Evolutionary conservation across 1,139 yeast species (phyloP), one percentile per base, ranked within the genome.

Genomic region (Casaregolazyma lundiana): DNA sequence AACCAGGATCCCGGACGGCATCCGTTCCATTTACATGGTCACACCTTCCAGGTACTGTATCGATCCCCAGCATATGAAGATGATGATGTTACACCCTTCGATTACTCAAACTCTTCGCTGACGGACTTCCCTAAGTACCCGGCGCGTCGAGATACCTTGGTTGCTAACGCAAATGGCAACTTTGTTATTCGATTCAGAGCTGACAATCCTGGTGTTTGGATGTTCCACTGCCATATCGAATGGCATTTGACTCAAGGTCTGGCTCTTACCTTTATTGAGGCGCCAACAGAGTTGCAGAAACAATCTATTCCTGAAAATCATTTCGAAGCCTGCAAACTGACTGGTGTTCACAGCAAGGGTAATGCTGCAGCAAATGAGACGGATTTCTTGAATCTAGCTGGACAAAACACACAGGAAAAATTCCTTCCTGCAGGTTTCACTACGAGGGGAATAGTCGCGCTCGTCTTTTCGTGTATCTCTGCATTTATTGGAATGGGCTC

Each of bases 161-260:
- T 72, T 56, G 80, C 83, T 29, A 75, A 76, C 53, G 80, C 85
- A 24, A 81, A 81, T 57, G 85, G 90, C 24, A 80, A 81, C 66
- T 75, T 87, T 59, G 64, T 76, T 18, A 43, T 70, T 41, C 73
- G 96, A 60, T 85, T 86, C 68, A 75, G 72, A 55, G 87, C 95
- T 44, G 80, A 83, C 59, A 86, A 87, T 64, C 96, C 96, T 21
- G 96, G 96, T 59, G 88, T 86, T 36, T 87, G 95, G 95, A 73
- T 84, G 60, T 88, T 88, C 86, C 96, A 88, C 65, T 89, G 96
- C 69, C 96, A 88, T 60, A 82, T 88, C 55, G 96, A 88, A 60
- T 88, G 96, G 96, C 96, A 88, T 70, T 76, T 88, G 71, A 81
- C 79, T 59, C 96, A 87, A 67, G 96, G 96, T 52, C 74, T 88